Conservation (phyloP, 1,284 basidiomycete species). For the Malassezia slooffiae region DNA sequence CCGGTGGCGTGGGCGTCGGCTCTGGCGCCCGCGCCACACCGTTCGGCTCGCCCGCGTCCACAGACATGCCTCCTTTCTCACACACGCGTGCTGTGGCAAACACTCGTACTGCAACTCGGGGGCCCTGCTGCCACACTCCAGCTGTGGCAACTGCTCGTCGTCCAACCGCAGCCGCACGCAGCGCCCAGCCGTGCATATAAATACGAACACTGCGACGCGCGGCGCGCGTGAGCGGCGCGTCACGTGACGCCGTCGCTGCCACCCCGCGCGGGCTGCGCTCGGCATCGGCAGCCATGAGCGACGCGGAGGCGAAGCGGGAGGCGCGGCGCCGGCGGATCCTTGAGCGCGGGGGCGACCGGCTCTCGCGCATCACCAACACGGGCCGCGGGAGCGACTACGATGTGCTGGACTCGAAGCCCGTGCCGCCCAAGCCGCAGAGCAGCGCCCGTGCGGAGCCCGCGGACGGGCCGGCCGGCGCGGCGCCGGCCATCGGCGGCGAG, state of each 20-base stretch:
- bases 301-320: constrained; percentile 37
- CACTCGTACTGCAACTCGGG: neutral
- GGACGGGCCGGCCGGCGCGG: neutral
- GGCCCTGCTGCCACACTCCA: too few species aligned
- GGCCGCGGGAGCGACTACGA: constrained; percentile 33
- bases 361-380: constrained; percentile 42
- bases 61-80: neutral
- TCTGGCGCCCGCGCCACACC: too few species aligned
- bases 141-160: too few species aligned
- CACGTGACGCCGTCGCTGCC: constrained; percentile 26
- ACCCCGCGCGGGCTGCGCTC: constrained; percentile 29
- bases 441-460: neutral
- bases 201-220: too few species aligned
- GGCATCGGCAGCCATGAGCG: too few species aligned
- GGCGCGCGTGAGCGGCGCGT: neutral
- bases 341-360: constrained; percentile 36
- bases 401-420: constrained; percentile 2
- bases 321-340: constrained; percentile 42
- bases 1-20: too few species aligned
- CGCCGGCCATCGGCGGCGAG: neutral
- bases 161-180: too few species aligned
- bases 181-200: too few species aligned
- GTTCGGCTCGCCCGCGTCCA: neutral
- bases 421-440: neutral
- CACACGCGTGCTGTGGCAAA: too few species aligned